phyloP scores from a whole-genome alignment of 2,329 filamentous ascomycete genomes.

The Rhynchosporium secalis region DNA sequence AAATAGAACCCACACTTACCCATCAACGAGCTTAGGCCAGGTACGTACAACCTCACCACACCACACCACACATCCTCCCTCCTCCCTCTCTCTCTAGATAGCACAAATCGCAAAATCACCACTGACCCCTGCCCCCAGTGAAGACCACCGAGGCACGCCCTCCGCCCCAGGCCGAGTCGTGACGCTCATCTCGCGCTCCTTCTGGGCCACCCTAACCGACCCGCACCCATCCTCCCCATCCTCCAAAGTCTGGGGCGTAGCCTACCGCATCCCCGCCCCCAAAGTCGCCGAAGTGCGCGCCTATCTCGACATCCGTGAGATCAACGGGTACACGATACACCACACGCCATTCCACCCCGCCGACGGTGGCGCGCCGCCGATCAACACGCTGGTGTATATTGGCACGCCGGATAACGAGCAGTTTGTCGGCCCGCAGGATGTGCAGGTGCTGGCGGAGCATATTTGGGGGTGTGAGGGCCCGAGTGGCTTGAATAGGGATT shows the following conservation, averaged over 20 bases:
- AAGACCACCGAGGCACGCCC: conserved; percentile 93
- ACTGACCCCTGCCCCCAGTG: conserved; percentile 51
- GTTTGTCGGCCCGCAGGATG: conserved; percentile 82
- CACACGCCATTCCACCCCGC: conserved; percentile 77
- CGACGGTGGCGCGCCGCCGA: conserved; percentile 42
- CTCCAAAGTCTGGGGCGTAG: conserved; percentile 83
- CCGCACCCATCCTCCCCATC: conserved; percentile 59
- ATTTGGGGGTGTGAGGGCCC: conserved; percentile 77
- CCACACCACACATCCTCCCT: too few species aligned
- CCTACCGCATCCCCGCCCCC: conserved; percentile 76
- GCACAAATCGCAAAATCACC: too few species aligned
- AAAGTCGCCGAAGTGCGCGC: conserved; percentile 78
- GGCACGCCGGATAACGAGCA: conserved; percentile 91
- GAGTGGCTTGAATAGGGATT: conserved; percentile 88
- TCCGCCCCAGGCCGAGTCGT: conserved; percentile 86
- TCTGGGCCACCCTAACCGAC: conserved; percentile 75
- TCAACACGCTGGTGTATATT: conserved; percentile 79
- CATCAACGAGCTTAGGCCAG: conserved; percentile 35
- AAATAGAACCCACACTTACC: too few species aligned
- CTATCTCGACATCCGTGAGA: conserved; percentile 94
- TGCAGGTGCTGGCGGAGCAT: conserved; percentile 73
- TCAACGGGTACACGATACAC: conserved; percentile 95
- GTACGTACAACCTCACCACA: conserved; percentile 27
- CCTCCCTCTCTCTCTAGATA: too few species aligned
- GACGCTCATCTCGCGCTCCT: conserved; percentile 81